Evolutionary conservation across 108 stramenopile species (phyloP), one percentile per base, ranked within the genome.

Genomic region (Pelagomonas calceolata): DNA sequence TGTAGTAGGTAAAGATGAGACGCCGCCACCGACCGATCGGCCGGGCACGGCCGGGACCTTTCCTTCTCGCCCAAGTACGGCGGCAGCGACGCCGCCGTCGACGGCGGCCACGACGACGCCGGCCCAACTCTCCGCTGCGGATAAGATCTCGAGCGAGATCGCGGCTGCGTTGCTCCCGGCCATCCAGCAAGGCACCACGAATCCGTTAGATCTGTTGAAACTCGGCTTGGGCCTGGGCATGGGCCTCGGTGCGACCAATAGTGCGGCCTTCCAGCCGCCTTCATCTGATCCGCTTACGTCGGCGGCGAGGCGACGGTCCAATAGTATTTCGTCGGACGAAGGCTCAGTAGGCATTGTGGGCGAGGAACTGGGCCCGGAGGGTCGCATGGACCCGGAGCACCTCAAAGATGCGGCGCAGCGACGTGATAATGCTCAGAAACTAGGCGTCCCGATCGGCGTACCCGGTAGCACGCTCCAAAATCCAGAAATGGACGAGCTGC

Each of bases 221-320:
- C 44, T 73, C 17, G 73, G 68, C 29, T 30, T 78, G 68, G 77
- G 77, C 35, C 80, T 84, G 31, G 83, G 83, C 0, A 73, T 84
- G 72, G 79, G 81, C 17, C 65, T 82, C 34, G 81, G 76, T 30
- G 66, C 34, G 33, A 37, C 75, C 60, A 33, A 66, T 65, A 36
- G 73, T 74, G 29, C 66, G 63, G 79, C 76, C 45, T 36, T 79
- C 63, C 68, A 68, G 60, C 44, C 36, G 18, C 29, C 43, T 4
- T 14, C 43, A 5, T n/a, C n/a, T n/a, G n/a, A n/a, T n/a, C n/a
- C n/a, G n/a, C n/a, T n/a, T n/a, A n/a, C n/a, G n/a, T n/a, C n/a
- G n/a, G n/a, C n/a, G n/a, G n/a, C n/a, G n/a, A n/a, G n/a, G n/a
- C n/a, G n/a, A n/a, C n/a, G n/a, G n/a, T n/a, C n/a, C n/a, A n/a